Evolutionary conservation across 225 moss, liverwort and hornwort genomes (phyloP), one percentile per base, ranked within the genome.

Genomic region (Marchantia polymorpha): DNA sequence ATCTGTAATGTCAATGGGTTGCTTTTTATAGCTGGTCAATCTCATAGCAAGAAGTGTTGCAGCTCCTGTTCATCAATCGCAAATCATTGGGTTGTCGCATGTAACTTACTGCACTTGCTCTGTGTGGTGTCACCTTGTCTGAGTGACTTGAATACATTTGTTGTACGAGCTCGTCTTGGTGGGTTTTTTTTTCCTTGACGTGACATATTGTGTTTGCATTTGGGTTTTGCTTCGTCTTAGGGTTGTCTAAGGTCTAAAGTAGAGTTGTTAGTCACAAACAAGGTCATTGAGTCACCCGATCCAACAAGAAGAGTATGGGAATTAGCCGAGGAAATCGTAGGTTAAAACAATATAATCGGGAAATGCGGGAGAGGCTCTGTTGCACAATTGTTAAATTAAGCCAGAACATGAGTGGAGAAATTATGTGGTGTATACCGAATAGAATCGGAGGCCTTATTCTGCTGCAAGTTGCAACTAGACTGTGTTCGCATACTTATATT

Each of bases 1-100:
- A 68, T 69, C 52, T 68, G 68, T 78, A 77, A 78, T 78, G 78
- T 64, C 67, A 78, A 51, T 78, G 67, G 68, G 78, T 68, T 78
- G 67, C 52, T 52, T 78, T 54, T 53, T 17, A 26, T 68, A 78
- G 68, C 78, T 69, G 69, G 78, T 78, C 68, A 67, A 52, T 78
- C 63, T 78, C 78, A 78, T 69, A 67, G 51, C 55, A 67, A 78
- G 68, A 30, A 69, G 59, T 60, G 39, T 64, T 61, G 61, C 76
- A 61, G 74, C 74, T 74, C 74, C 27, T 74, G 52, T 53, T 52
- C 51, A 27, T 69, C 29, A 53, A 27, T 75, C 26, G 15, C 56
- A 58, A 39, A 39, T 56, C 56, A 29, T 31, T 58, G 75, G 72
- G 75, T 75, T 58, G 58, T 75, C 17, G 75, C 56, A 75, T 75